A percentile compares a stretch with the other conserved stretches of the same genome.
Evolutionary conservation across 2,329 filamentous ascomycete species (phyloP).

Genomic region (Fusarium beomiforme): DNA sequence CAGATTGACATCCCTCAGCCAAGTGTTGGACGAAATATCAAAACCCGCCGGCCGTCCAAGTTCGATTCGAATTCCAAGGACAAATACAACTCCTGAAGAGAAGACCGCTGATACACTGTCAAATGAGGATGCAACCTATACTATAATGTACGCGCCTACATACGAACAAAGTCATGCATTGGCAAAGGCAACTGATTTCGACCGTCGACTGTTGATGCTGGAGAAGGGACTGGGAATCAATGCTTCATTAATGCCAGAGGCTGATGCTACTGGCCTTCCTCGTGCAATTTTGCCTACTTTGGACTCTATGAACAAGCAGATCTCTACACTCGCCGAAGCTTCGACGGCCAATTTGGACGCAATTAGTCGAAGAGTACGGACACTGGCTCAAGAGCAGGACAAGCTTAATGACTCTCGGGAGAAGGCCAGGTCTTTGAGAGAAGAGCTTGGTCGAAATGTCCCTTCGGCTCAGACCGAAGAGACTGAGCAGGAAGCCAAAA

Average conservation of each 20-base stretch:
- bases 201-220: constrained; percentile 79
- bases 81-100: constrained; percentile 16
- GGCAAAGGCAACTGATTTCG: constrained; percentile 86
- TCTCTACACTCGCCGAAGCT: constrained; percentile 77
- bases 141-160: constrained; percentile 69
- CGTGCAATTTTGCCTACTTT: constrained; percentile 84
- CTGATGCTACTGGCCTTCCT: constrained; percentile 64
- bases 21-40: constrained; percentile 74
- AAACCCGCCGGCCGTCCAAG: constrained; percentile 39
- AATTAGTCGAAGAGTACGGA: constrained; percentile 74
- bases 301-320: constrained; percentile 81
- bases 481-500: constrained; percentile 81
- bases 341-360: constrained; percentile 78
- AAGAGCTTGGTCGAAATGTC: constrained; percentile 62
- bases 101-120: constrained; percentile 33
- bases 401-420: constrained; percentile 72
- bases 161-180: constrained; percentile 77
- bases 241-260: constrained; percentile 71
- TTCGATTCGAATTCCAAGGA: constrained; percentile 17
- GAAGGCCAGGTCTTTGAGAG: constrained; percentile 69
- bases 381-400: constrained; percentile 78
- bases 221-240: constrained; percentile 86
- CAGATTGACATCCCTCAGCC: constrained; percentile 72
- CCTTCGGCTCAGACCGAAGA: constrained; percentile 58
- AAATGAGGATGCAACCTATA: constrained; percentile 63